These are phyloP conservation scores for Albatrellus ellisii DNA, from an alignment of 768 basidiomycete species.

Conservation along the genomic window DNA sequence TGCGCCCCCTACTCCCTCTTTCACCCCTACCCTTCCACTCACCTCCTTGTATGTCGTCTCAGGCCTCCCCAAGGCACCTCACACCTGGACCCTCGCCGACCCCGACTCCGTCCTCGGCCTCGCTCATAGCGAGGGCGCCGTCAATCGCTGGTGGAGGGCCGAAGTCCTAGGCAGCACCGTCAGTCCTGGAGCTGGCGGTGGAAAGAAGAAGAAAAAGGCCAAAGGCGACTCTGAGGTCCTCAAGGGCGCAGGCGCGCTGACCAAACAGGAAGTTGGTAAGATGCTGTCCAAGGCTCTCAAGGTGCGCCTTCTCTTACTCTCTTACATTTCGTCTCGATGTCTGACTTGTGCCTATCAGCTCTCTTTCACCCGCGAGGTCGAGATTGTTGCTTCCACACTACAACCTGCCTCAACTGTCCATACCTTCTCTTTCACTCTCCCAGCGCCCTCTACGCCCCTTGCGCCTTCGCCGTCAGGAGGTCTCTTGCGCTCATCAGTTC, in stretches of 20 bases:
- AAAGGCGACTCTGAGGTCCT: slow-evolving; percentile 43
- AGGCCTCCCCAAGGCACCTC: slow-evolving; percentile 78
- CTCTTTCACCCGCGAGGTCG: slow-evolving; percentile 84
- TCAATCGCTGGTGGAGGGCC: slow-evolving; percentile 82
- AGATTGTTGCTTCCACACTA: slow-evolving; percentile 88
- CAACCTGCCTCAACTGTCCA: slow-evolving; percentile 90
- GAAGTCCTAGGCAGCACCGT: slow-evolving; percentile 85
- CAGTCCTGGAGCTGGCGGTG: slow-evolving; percentile 72
- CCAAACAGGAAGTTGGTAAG: slow-evolving; percentile 79
- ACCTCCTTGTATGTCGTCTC: slow-evolving; percentile 81
- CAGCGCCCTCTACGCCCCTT: slow-evolving; percentile 61
- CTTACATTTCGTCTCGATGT: not conserved
- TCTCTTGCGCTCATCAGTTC: slow-evolving; percentile 60
- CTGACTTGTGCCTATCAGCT: slow-evolving; percentile 32
- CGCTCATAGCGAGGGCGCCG: slow-evolving; percentile 75
- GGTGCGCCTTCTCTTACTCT: slow-evolving; percentile 27
- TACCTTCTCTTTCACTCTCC: slow-evolving; percentile 80
- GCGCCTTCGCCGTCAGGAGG: slow-evolving; percentile 65
- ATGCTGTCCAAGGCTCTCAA: slow-evolving; percentile 88
- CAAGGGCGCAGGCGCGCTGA: slow-evolving; percentile 71
- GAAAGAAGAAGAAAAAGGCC: slow-evolving; percentile 46
- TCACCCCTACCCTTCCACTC: slow-evolving; percentile 58
- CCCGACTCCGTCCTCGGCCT: slow-evolving; percentile 71
- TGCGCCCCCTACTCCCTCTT: slow-evolving; percentile 42
- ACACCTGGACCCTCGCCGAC: slow-evolving; percentile 84